Evolutionary conservation across 805 yeast species (phyloP), one percentile per base, ranked within the genome.

Genomic region (Saturnispora diversa): DNA sequence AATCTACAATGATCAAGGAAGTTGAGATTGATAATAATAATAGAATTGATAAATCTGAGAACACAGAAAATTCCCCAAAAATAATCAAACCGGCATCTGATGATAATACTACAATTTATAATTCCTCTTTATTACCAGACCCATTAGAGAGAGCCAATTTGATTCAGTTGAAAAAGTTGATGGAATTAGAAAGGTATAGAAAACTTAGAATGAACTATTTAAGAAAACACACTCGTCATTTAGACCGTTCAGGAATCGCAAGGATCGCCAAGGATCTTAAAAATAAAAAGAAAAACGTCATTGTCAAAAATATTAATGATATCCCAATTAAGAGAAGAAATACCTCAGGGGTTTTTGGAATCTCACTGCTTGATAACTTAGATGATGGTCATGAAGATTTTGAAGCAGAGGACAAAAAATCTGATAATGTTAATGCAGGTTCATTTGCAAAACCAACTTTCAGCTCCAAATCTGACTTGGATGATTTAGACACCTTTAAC

Each of bases 101-200:
- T 20, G 11, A 23, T 5, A 33, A 39, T 3, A 30, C 44, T 16
- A 17, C 17, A 28, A 12, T 47, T 54, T 13, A 47, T 46, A 19
- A 46, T 52, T 5, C 11, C 8, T 33, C 34, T 17, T 19, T 46
- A 11, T 33, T 39, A 21, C 44, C 47, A n/a, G 60, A 61, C 38
- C 63, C 64, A 9, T 28, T 55, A 11, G 63, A 59, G 36, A 48
- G 65, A 32, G 56, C 64, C 3, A 52, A 55, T 30, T 43, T 61
- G 27, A 52, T 61, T 26, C 51, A 54, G 21, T 40, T 61, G 25
- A 59, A 60, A 32, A 59, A 53, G 39, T 49, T 59, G 49, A 56
- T 60, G 75, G 74, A 46, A 62, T 53, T 38, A 55, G 72, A 42
- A 65, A 68, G 52, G 61, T 68, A 58, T 62, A 72, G 58, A 64